Evolutionary conservation across 345 rosid genomes (phyloP), one percentile per base, ranked within the genome.

Genomic region (Arabidopsis suecica): DNA sequence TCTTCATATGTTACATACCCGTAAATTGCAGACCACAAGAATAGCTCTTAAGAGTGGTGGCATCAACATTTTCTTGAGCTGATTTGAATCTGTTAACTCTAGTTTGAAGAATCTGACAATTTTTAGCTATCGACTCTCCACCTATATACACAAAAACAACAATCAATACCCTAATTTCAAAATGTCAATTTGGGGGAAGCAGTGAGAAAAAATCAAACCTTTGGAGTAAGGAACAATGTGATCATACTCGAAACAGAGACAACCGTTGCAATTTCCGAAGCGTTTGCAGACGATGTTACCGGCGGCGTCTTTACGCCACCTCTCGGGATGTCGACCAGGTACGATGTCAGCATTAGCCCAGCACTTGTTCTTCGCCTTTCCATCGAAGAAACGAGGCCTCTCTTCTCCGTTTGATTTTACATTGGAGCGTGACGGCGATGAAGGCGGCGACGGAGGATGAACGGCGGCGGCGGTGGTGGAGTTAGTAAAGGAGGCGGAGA

Each of bases 301-400:
- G 45, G 96, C 96, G 7, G 87, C 91, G 78, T 94, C 98, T 77
- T 87, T 87, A 61, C 97, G 96, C 98, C 98, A 94, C 74, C 98
- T 74, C 70, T 88, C 98, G 18, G 97, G 98, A 75, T 94, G 98
- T 63, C 97, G 88, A 54, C 97, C 96, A 3, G 92, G 90, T 3
- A 91, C 91, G 12, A 53, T 66, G 7, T 83, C 92, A 0, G 98
- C 97, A 1, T 87, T 85, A 1, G 82, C 84, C 99, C 99, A 94
- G 73, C 97, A 94, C 42, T 22, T 48, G 68, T 47, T 83, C 82
- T 94, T 94, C 22, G 90, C 86, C 73, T 84, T 83, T 4, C 80
- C 70, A 74, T 88, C 92, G 81, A 94, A 94, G 86, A 75, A 91
- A 34, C 96, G 86, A 13, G 97, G 93, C 34, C 96, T 84, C 63